Conservation (phyloP, 306 rosid genomes). For the Vigna nakashimae region DNA sequence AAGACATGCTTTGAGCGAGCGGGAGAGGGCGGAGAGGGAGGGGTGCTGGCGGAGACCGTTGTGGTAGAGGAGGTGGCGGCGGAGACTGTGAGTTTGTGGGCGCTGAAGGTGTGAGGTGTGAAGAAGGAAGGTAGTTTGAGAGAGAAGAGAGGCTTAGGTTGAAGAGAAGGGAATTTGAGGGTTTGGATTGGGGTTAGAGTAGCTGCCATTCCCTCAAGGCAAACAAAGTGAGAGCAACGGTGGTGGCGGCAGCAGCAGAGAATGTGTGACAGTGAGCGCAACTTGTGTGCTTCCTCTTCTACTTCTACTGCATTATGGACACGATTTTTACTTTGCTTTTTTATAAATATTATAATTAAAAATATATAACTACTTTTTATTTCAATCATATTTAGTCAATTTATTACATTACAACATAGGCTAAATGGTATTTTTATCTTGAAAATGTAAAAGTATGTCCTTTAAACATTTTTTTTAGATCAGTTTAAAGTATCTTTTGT, state of each 20-base stretch:
- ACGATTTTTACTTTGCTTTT: background rate
- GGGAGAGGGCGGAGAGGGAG: constrained; percentile 49
- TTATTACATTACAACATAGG: too few relatives aligned
- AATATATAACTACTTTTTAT: background rate
- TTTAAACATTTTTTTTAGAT: too few relatives aligned
- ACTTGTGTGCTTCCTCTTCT: background rate
- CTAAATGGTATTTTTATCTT: too few relatives aligned
- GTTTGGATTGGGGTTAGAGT: constrained; percentile 40
- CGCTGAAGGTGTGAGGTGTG: constrained; percentile 4
- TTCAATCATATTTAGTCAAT: background rate
- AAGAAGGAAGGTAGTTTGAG: constrained; percentile 35
- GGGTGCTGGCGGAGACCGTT: constrained; percentile 41
- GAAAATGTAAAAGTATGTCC: too few relatives aligned
- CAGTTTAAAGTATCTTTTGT: too few relatives aligned
- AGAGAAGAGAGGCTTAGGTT: constrained; percentile 25
- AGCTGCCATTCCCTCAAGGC: constrained; percentile 53
- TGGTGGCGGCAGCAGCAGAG: background rate
- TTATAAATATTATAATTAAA: background rate
- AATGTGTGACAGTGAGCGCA: background rate
- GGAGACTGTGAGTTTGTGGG: constrained; percentile 52
- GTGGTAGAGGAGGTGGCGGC: constrained; percentile 37
- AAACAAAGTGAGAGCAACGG: background rate
- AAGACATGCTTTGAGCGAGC: constrained; percentile 52
- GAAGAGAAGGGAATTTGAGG: constrained; percentile 6
- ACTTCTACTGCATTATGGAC: background rate